A percentile compares a stretch with the other conserved stretches of the same genome.
Evolutionary conservation across 2,329 filamentous ascomycete species (phyloP).

Genomic region (Septoria linicola): DNA sequence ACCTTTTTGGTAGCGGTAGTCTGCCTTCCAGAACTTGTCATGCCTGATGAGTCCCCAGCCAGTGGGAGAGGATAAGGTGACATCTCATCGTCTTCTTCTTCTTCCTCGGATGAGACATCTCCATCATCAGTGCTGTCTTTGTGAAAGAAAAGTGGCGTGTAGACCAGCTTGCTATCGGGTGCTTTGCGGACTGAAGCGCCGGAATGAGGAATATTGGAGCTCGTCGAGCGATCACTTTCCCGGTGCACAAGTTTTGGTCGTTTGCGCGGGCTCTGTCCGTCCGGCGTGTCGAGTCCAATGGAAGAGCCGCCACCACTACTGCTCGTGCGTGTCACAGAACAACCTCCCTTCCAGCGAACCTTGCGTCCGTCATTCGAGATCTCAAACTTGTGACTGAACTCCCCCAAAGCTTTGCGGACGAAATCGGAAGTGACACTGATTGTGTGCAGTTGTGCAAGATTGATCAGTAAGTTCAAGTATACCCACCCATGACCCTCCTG

Average conservation of each 20-base stretch:
- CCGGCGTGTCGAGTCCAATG: constrained; percentile 21
- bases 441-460: constrained; percentile 80
- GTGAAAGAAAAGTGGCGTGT: constrained; percentile 51
- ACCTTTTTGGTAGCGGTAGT: constrained; percentile 39
- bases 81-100: constrained; percentile 35
- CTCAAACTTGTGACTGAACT: constrained; percentile 73
- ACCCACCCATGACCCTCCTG: constrained; percentile 74
- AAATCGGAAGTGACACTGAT: constrained; percentile 79
- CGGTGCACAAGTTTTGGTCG: constrained; percentile 31
- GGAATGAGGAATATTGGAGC: constrained; percentile 1
- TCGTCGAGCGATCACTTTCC: constrained; percentile 18
- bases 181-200: constrained; percentile 14
- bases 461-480: constrained; percentile 76
- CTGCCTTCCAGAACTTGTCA: constrained; percentile 49
- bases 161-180: constrained; percentile 42
- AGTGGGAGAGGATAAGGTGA: constrained; percentile 33
- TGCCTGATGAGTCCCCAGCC: constrained; percentile 42
- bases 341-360: constrained; percentile 74
- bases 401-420: constrained; percentile 67
- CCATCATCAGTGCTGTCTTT: constrained; percentile 45
- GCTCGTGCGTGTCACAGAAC: constrained; percentile 59
- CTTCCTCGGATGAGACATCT: constrained; percentile 38
- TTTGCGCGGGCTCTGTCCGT: constrained; percentile 33
- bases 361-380: constrained; percentile 74
- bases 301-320: constrained; percentile 51